Conservation (phyloP, 164 flowering plant species). For the Euptelea pleiosperma region DNA sequence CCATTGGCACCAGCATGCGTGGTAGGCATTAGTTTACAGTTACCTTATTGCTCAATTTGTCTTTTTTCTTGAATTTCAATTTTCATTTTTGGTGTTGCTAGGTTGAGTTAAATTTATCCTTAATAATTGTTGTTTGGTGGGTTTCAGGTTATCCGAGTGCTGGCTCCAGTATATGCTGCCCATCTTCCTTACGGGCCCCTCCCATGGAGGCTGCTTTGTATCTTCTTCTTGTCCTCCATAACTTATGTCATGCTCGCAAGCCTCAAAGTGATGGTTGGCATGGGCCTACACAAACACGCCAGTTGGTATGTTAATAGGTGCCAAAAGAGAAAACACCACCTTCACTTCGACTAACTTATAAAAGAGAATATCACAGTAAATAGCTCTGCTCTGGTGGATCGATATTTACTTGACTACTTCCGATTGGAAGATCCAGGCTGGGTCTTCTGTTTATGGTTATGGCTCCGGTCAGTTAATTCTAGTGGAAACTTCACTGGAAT, state of each 20-base stretch:
- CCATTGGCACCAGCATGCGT: constrained; percentile 97
- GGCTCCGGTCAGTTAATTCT: too few species aligned
- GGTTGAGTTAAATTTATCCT: too few species aligned
- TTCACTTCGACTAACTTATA: constrained; percentile 54
- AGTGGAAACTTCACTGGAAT: too few species aligned
- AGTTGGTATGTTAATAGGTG: constrained; percentile 82
- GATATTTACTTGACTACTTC: too few species aligned
- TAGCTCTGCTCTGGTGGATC: too few species aligned
- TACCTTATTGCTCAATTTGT: neutral
- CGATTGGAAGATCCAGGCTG: too few species aligned
- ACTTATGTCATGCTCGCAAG: constrained; percentile 81
- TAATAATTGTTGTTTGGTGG: constrained; percentile 4
- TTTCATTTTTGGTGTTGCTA: neutral
- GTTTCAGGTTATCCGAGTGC: constrained; percentile 80
- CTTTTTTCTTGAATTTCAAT: neutral
- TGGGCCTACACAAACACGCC: constrained; percentile 75
- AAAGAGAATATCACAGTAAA: too few species aligned
- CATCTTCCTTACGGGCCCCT: constrained; percentile 67
- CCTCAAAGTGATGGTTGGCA: constrained; percentile 74
- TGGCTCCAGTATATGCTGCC: constrained; percentile 83
- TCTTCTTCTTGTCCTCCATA: constrained; percentile 44
- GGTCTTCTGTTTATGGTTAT: too few species aligned
- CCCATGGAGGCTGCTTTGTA: constrained; percentile 76
- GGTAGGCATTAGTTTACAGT: constrained; percentile 44
- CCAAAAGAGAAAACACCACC: constrained; percentile 57